Conservation (phyloP, 192 early-diverging fungal genomes). For the Rhizophagus prolifer region DNA sequence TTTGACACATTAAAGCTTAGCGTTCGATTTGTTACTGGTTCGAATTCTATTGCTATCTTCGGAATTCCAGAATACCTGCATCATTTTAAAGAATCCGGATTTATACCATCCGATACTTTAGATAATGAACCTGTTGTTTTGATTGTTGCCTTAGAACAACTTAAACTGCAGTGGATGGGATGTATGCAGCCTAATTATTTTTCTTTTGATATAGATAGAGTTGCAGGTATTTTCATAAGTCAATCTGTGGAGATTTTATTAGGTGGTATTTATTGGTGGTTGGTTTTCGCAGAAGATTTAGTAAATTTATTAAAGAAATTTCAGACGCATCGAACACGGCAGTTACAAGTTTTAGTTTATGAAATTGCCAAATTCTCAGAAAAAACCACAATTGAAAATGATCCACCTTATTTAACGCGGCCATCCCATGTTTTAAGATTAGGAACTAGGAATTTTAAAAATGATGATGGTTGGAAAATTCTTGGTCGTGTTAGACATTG, state of each 20-base stretch:
- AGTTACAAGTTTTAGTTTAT: constrained; percentile 57
- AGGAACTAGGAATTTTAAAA: constrained; percentile 59
- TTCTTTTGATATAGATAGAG: constrained; percentile 40
- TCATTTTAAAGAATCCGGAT: constrained; percentile 40
- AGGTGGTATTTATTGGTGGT: constrained; percentile 68
- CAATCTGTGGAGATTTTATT: constrained; percentile 72
- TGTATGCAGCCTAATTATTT: constrained; percentile 50
- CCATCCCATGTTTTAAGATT: constrained; percentile 65
- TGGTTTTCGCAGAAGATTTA: constrained; percentile 59
- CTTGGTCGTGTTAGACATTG: constrained; percentile 65
- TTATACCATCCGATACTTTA: constrained; percentile 32
- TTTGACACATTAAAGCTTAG: constrained; percentile 54
- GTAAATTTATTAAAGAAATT: constrained; percentile 50
- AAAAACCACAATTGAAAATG: constrained; percentile 43
- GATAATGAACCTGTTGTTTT: constrained; percentile 51
- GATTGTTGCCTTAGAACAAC: constrained; percentile 33
- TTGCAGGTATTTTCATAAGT: constrained; percentile 60
- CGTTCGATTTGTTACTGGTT: constrained; percentile 55
- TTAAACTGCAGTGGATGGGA: constrained; percentile 46
- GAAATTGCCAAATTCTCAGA: constrained; percentile 54
- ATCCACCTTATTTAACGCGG: constrained; percentile 65
- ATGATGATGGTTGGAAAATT: constrained; percentile 76
- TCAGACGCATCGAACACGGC: constrained; percentile 44
- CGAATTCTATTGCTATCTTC: constrained; percentile 45
- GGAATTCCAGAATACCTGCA: constrained; percentile 61